Conservation (phyloP, 495 filamentous ascomycete genomes). For the Lepidopterella palustris region DNA sequence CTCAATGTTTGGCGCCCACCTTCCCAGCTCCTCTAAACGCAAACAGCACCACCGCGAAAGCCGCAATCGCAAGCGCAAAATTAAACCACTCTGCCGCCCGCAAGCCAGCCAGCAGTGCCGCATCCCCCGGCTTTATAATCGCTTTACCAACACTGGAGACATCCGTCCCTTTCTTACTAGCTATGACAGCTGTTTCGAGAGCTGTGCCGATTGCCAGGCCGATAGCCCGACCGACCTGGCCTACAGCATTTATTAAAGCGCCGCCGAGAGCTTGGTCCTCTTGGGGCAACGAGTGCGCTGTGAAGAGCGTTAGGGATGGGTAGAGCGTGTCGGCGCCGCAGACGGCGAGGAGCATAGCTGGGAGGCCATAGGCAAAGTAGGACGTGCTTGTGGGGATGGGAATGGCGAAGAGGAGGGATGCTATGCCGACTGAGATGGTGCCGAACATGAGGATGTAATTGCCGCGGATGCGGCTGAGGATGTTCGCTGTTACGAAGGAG, state of each 20-base stretch:
- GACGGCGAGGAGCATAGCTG: constrained; percentile 52
- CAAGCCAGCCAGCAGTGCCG: neutral
- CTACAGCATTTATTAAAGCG: constrained; percentile 54
- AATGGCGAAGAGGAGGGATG: constrained; percentile 51
- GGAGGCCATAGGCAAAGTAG: constrained; percentile 56
- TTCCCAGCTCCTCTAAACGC: neutral
- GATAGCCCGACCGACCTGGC: constrained; percentile 51
- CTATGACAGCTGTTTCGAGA: constrained; percentile 48
- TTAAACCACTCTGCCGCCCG: neutral
- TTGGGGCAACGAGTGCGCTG: constrained; percentile 49
- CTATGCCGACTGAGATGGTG: constrained; percentile 42
- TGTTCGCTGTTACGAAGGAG: constrained; percentile 47
- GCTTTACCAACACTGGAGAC: constrained; percentile 39
- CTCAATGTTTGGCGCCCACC: neutral
- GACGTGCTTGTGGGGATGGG: constrained; percentile 48
- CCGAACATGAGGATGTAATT: constrained; percentile 50
- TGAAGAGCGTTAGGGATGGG: constrained; percentile 54
- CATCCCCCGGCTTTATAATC: constrained; percentile 11
- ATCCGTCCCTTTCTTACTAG: constrained; percentile 33
- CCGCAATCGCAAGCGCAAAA: neutral
- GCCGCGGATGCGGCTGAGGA: constrained; percentile 48
- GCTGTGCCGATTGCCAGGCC: constrained; percentile 53
- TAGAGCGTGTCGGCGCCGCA: constrained; percentile 55
- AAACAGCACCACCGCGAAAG: neutral
- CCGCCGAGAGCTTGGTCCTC: constrained; percentile 57